Conservation (phyloP, 2,329 filamentous ascomycete species). For the Cercospora nicotianae region DNA sequence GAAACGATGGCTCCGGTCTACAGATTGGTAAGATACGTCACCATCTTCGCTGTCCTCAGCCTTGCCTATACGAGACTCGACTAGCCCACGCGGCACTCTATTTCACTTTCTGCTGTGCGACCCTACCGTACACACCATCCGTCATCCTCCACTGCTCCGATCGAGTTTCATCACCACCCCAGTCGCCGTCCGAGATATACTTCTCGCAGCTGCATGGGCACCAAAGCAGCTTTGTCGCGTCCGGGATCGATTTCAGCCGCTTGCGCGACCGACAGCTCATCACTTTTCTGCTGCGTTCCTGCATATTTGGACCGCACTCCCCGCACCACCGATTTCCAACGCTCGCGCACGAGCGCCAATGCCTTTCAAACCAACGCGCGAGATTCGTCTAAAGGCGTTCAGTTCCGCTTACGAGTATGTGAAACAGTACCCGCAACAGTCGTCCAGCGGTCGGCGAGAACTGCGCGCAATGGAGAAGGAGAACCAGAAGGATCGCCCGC, state of each 20-base stretch:
- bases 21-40: slow-evolving; percentile 27
- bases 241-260: background rate
- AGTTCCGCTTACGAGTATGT: slow-evolving; percentile 28
- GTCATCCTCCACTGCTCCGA: background rate
- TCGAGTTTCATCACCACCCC: background rate
- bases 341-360: slow-evolving; percentile 1
- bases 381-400: slow-evolving; percentile 28
- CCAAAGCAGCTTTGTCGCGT: background rate
- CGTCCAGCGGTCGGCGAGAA: slow-evolving; percentile 28
- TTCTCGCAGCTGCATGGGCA: background rate
- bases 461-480: slow-evolving; percentile 31
- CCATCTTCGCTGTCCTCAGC: background rate
- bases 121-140: background rate
- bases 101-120: background rate
- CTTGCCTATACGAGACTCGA: background rate
- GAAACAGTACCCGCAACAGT: slow-evolving; percentile 32
- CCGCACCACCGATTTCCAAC: background rate
- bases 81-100: background rate
- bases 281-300: background rate
- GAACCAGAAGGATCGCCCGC: slow-evolving; percentile 13
- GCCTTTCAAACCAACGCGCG: slow-evolving; percentile 12
- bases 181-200: background rate
- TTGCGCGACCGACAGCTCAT: background rate
- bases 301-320: background rate
- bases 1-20: slow-evolving; percentile 30